Base-by-base conservation (phyloP, 768 basidiomycete species). In the Mycena pura region DNA sequence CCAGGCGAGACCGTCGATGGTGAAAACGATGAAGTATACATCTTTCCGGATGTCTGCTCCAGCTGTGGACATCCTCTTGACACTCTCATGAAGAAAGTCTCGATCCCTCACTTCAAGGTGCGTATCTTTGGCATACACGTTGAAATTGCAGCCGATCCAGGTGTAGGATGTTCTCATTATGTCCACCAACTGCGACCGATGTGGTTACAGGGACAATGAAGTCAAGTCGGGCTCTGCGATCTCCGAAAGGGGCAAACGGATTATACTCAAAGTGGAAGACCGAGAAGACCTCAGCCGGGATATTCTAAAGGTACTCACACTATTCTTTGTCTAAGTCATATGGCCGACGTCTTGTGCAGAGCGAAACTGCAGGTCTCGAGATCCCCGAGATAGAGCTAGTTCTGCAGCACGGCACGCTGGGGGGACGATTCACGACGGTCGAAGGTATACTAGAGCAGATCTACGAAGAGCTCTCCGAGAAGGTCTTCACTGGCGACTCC, bases 121-220 rank as follows among this genome's bases (percentile, higher is more conserved):
- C 48, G 80, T 64, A 21, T 32, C 4, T 9, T 17, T 45, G 2
- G 15, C 62, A 24, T 43, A 25, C 31, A 38, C n/a, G 9, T 32
- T 17, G 10, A 22, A 24, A 36, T 3, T 17, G 17, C 24, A 14
- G 17, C 38, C 59, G 25, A 56, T 19, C 40, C 40, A 22, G 24
- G 8, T 63, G 14, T 52, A 97, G 96, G 95, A 99, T 68, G 90
- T 95, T 56, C 77, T 99, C 53, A 96, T 99, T 76, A 98, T 98
- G 95, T 96, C 96, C 22, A 96, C 96, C 6, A 98, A 97, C 73
- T 99, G 97, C 73, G 93, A 95, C 58, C 76, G 78, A 50, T 99
- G 97, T 74, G 97, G 97, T 1, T 99, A 99, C 75, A 84, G 93
- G 57, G 97, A 99, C 76, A 99, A 96, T 69, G 97, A 99, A 77